These are phyloP conservation scores for Calophaca sinica DNA, from an alignment of 306 rosid genomes.

Conservation along the genomic window DNA sequence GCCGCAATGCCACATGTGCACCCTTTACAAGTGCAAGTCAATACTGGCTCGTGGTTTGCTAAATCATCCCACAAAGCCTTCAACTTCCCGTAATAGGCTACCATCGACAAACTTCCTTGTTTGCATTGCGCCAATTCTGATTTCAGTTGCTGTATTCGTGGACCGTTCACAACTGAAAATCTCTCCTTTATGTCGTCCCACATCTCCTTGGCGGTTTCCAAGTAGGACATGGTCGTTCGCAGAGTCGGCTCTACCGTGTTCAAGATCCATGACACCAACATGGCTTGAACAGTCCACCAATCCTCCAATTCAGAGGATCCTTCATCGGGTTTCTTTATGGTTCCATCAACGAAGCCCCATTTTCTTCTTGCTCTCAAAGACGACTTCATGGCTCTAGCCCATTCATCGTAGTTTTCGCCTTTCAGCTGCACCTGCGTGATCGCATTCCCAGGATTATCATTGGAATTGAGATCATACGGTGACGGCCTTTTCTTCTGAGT, in stretches of 20 bases:
- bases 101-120: neutral
- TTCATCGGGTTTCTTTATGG: slow-evolving; percentile 10
- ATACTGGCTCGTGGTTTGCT: neutral
- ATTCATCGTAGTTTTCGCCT: too few species aligned
- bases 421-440: neutral
- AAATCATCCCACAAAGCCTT: neutral
- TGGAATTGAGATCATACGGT: too few species aligned
- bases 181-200: slow-evolving; percentile 8
- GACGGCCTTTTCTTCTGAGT: too few species aligned
- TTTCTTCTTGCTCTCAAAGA: slow-evolving; percentile 9
- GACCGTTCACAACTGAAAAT: neutral
- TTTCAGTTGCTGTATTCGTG: neutral
- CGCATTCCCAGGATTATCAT: too few species aligned
- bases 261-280: slow-evolving; percentile 13
- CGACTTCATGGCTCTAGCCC: neutral
- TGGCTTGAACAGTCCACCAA: slow-evolving; percentile 8
- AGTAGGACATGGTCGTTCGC: neutral
- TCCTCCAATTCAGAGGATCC: neutral
- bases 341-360: slow-evolving; percentile 9
- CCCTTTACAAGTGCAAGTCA: neutral
- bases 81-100: neutral
- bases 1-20: neutral
- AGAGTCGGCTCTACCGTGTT: neutral
- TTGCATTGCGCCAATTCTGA: neutral
- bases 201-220: neutral